Conservation (phyloP, 305 asterid species). For the Petunia hybrid region DNA sequence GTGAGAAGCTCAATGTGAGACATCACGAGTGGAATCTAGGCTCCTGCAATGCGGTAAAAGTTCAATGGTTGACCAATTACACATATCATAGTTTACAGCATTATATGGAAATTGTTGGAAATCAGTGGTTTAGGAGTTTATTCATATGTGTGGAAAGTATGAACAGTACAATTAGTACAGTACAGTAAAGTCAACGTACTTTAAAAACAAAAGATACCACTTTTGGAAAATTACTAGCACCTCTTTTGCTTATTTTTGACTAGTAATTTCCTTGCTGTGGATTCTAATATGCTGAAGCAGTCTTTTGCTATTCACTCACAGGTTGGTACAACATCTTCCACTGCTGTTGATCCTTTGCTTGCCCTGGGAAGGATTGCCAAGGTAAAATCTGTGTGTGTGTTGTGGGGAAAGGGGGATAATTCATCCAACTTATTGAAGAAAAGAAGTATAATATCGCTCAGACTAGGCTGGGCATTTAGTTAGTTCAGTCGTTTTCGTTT, state of each 20-base stretch:
- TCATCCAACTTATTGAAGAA: background rate
- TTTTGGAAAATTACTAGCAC: background rate
- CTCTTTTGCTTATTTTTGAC: constrained; percentile 16
- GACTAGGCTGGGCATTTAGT: constrained; percentile 3
- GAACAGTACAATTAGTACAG: background rate
- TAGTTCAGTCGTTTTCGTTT: background rate
- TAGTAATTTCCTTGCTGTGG: constrained; percentile 21
- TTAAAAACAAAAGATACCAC: constrained; percentile 17
- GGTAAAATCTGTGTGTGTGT: constrained; percentile 43
- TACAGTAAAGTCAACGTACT: background rate
- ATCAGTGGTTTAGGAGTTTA: constrained; percentile 4
- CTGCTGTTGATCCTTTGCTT: constrained; percentile 90
- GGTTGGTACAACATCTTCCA: constrained; percentile 96
- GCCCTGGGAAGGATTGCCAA: constrained; percentile 69
- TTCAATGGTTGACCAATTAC: background rate
- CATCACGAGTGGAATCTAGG: background rate
- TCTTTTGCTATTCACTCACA: constrained; percentile 43
- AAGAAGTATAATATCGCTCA: constrained; percentile 24
- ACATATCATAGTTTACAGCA: background rate
- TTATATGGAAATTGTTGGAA: constrained; percentile 24
- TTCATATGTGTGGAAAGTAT: background rate
- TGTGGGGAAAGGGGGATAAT: background rate
- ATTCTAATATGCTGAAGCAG: constrained; percentile 23
- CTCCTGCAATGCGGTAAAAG: background rate
- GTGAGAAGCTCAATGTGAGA: constrained; percentile 11